Base-by-base conservation (phyloP, 2,329 filamentous ascomycete genomes). In the Apiospora hydei region DNA sequence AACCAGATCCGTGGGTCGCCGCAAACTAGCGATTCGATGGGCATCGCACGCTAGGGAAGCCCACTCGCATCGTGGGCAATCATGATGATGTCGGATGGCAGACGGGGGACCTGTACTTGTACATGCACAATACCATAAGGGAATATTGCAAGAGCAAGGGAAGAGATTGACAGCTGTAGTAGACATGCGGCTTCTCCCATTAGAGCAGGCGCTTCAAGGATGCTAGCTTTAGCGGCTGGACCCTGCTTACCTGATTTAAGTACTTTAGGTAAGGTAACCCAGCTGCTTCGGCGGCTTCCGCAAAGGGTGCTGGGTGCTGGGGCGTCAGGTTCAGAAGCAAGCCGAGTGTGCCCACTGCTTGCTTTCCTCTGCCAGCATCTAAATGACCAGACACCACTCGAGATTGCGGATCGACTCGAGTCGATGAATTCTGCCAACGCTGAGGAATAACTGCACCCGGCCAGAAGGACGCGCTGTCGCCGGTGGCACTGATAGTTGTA, bases 1-100 rank as follows among this genome's bases (percentile, higher is more conserved):
- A 64, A 41, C 57, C 57, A 64, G 57, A 64, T 64, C 57, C 57
- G 34, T 41, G 57, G 57, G 57, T 41, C 57, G 57, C 34, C 57
- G 41, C 57, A 13, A 41, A 64, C 57, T 64, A 61, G 30, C 30
- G 53, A 34, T 21, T 61, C 53, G 53, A 61, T 61, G 0, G 53
- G 30, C 16, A 61, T 61, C 30, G 53, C 53, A 34, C 53, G 30
- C 53, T 38, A 57, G 53, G 53, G 30, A n/a, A 61, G 30, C 51
- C 51, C 51, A 30, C 26, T 57, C 26, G 26, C 51, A 57, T 57
- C 51, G 51, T 34, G 51, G 51, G 51, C 51, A 57, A 57, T 57
- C 26, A 57, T 34, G 30, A 38, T 34, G 53, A 57, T 21, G 6
- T 47, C 18, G 44, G 18, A 16, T 57, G 26, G 26, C 14, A 21